These are phyloP conservation scores for Cladosporium cucumerinum DNA, from an alignment of 2,329 filamentous ascomycete species.

Conservation along the genomic window DNA sequence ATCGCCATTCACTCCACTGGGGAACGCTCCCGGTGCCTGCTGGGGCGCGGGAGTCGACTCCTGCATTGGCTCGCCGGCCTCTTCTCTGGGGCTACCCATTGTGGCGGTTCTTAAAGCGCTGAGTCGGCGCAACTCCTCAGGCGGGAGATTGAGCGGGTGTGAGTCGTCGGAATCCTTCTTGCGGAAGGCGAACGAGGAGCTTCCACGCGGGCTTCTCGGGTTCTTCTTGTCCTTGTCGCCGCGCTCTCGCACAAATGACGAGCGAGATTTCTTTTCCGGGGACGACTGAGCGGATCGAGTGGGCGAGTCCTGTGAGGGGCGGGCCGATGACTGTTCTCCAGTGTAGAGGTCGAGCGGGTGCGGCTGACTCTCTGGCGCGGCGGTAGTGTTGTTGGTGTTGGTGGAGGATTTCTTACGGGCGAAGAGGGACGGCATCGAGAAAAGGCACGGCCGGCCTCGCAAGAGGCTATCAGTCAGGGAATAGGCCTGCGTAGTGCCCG, in stretches of 20 bases:
- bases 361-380: constrained; percentile 2
- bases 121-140: constrained; percentile 78
- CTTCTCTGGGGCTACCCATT: constrained; percentile 25
- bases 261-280: constrained; percentile 26
- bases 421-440: constrained; percentile 23
- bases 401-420: constrained; percentile 23
- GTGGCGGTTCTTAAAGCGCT: constrained; percentile 52
- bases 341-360: constrained; percentile 9
- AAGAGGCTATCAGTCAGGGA: constrained; percentile 12
- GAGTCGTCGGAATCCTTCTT: constrained; percentile 49
- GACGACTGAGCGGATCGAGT: constrained; percentile 16
- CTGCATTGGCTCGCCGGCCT: constrained; percentile 31
- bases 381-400: not conserved
- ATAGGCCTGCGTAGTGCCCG: constrained; percentile 11
- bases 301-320: constrained; percentile 13
- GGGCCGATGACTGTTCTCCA: constrained; percentile 2
- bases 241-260: constrained; percentile 26
- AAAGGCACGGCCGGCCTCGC: constrained; percentile 10
- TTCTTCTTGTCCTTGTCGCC: constrained; percentile 20
- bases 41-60: constrained; percentile 32
- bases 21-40: constrained; percentile 43
- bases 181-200: constrained; percentile 33
- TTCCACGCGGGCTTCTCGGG: constrained; percentile 23
- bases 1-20: constrained; percentile 48
- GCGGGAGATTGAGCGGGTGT: constrained; percentile 85